These are phyloP conservation scores for Trichoderma cornu-damae DNA, from an alignment of 2,329 filamentous ascomycete genomes.

Conservation along the genomic window DNA sequence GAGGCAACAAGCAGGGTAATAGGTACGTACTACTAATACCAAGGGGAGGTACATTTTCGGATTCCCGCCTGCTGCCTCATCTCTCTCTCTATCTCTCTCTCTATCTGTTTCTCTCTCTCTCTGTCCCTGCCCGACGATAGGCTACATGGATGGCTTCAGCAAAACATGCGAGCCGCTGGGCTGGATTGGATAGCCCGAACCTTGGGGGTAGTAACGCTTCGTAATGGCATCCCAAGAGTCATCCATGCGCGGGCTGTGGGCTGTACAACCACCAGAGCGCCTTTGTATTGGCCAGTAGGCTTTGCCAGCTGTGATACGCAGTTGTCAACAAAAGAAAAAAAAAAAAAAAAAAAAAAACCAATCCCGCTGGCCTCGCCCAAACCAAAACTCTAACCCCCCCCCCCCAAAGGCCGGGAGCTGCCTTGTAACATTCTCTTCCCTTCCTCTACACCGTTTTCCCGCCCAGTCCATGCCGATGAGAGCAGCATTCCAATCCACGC, in stretches of 20 bases:
- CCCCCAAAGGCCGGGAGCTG: neutral
- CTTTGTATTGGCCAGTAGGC: constrained; percentile 3
- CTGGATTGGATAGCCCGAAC: neutral
- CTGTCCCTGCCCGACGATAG: neutral
- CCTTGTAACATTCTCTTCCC: neutral
- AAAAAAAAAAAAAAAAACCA: no score
- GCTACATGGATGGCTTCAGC: neutral
- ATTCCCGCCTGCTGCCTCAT: neutral
- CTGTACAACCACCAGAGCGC: neutral
- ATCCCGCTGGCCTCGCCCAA: neutral
- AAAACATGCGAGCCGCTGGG: neutral
- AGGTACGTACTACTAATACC: no score
- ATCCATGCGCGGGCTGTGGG: neutral
- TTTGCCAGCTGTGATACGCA: neutral
- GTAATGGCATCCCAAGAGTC: constrained; percentile 1
- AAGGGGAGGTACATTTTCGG: neutral
- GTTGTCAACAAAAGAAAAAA: neutral
- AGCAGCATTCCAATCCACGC: neutral
- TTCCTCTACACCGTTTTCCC: neutral
- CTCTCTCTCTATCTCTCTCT: no score
- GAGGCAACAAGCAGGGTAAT: no score
- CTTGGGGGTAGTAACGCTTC: neutral
- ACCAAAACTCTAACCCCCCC: neutral
- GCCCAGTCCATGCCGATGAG: neutral
- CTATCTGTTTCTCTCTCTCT: no score